A percentile compares a stretch with the other conserved stretches of the same genome.
Conservation (phyloP, 176 grass and related monocot genomes). For the bread wheat (Triticum aestivum) region IWGSC_CS_RefSeq_v2.1 NC_057794.1:357902405-357902904, state of each 20-base stretch:
- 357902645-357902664: background rate
- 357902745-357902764: slow-evolving; percentile 82
- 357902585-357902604: background rate
- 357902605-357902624: background rate
- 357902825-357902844: slow-evolving; percentile 73
- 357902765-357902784: slow-evolving; percentile 88
- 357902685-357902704: background rate
- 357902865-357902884: background rate
- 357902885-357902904: background rate
- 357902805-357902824: slow-evolving; percentile 92
- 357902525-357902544: slow-evolving; percentile 56
- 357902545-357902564: slow-evolving; percentile 5
- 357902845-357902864: slow-evolving; percentile 40
- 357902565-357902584: background rate
- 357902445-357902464: slow-evolving; percentile 88
- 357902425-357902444: slow-evolving; percentile 70
- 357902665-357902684: background rate
- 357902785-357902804: slow-evolving; percentile 84
- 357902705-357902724: slow-evolving; percentile 56
- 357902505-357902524: slow-evolving; percentile 81
- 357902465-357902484: slow-evolving; percentile 82
- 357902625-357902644: too few relatives aligned
- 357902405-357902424: slow-evolving; percentile 43
- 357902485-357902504: slow-evolving; percentile 81
- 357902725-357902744: slow-evolving; percentile 78